These are phyloP conservation scores for Volvox reticuliferus DNA, from an alignment of 139 green algal species.

Conservation along the genomic window DNA sequence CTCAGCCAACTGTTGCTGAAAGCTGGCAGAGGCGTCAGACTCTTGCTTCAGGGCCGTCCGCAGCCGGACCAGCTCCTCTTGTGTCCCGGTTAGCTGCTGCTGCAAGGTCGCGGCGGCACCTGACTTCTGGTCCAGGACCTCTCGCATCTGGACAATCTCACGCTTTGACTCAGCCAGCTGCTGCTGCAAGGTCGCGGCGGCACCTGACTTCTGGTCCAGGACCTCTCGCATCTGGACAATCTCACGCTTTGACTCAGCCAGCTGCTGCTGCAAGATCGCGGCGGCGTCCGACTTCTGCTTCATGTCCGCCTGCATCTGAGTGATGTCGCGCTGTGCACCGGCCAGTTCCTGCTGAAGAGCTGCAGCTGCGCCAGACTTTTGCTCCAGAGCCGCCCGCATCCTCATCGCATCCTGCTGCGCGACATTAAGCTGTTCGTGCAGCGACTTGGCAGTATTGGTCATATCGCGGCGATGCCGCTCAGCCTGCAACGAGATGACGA, in stretches of 20 bases:
- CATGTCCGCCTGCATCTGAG: not conserved
- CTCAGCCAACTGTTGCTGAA: slow-evolving; percentile 21
- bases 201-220: slow-evolving; percentile 6
- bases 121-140: slow-evolving; percentile 3
- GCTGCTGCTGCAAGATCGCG: slow-evolving; percentile 6
- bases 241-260: slow-evolving; percentile 23
- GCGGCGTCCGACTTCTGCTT: not conserved
- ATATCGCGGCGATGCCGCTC: not conserved
- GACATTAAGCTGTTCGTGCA: not conserved
- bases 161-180: slow-evolving; percentile 14
- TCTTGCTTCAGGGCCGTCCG: slow-evolving; percentile 13
- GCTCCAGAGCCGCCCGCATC: slow-evolving; percentile 3
- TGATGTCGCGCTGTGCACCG: not conserved
- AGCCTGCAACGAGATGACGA: not conserved
- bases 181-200: not conserved
- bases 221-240: not conserved
- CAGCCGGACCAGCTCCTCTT: slow-evolving; percentile 1
- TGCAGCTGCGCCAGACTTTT: not conserved
- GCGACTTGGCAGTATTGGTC: not conserved
- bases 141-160: not conserved
- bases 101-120: not conserved
- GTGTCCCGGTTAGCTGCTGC: slow-evolving; percentile 5
- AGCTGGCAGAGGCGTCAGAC: not conserved
- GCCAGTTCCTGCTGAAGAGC: slow-evolving; percentile 32
- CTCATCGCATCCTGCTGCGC: slow-evolving; percentile 1